phyloP scores from a whole-genome alignment of 106 monocot genomes.

The Acanthochlamys bracteata region DNA sequence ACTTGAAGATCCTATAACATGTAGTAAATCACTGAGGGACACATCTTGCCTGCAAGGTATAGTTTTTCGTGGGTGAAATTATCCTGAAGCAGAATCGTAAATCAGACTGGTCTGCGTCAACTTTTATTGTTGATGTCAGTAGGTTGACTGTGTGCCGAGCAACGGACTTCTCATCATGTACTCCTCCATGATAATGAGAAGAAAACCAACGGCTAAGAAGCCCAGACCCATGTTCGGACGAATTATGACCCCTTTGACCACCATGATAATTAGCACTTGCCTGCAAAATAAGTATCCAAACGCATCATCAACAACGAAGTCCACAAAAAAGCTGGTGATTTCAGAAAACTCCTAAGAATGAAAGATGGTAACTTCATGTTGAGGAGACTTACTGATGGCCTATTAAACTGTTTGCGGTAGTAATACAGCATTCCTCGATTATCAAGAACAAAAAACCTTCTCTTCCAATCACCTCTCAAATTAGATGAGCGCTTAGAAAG shows the following conservation, averaged over 20 bases:
- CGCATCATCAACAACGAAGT: not conserved
- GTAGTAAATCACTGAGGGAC: not conserved
- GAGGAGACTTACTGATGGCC: constrained; percentile 70
- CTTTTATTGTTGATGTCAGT: constrained; percentile 96
- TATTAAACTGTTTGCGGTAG: constrained; percentile 83
- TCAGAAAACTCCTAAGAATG: not conserved
- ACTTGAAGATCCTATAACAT: not conserved
- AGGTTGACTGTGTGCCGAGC: constrained; percentile 96
- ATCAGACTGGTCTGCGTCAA: constrained; percentile 99
- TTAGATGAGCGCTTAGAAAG: constrained; percentile 99
- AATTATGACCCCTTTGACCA: constrained; percentile 53
- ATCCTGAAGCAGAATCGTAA: constrained; percentile 98
- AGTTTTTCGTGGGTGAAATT: constrained; percentile 94
- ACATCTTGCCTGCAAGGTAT: constrained; percentile 78
- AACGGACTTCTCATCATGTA: constrained; percentile 96
- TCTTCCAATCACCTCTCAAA: constrained; percentile 97
- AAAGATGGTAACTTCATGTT: not conserved
- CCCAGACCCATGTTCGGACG: constrained; percentile 79
- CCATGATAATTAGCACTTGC: constrained; percentile 49
- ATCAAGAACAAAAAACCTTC: constrained; percentile 98
- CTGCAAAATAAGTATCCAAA: constrained; percentile 19
- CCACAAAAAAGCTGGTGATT: not conserved
- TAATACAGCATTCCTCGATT: constrained; percentile 99
- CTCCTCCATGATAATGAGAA: constrained; percentile 91
- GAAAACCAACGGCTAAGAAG: constrained; percentile 94